A percentile compares a stretch with the other conserved stretches of the same genome.
These are phyloP conservation scores for Peniophora sp. DNA, from an alignment of 1,284 basidiomycete genomes.

Conservation along the genomic window DNA sequence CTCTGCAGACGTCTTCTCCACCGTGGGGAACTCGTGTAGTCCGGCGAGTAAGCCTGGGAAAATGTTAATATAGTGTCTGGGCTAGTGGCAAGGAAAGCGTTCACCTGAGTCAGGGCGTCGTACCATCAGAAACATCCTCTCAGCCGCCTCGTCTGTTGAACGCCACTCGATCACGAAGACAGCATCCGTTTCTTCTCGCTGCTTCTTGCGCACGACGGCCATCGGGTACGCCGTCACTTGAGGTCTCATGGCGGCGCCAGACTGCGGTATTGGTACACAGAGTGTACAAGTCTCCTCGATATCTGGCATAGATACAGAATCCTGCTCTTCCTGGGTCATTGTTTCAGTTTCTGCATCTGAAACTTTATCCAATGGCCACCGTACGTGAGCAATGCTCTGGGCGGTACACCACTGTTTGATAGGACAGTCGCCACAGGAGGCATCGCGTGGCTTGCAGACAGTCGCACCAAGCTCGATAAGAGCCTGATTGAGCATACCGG, in stretches of 20 bases:
- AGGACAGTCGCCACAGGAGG: slow-evolving; percentile 70
- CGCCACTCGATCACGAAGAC: slow-evolving; percentile 85
- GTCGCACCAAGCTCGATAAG: slow-evolving; percentile 86
- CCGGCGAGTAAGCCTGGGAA: slow-evolving; percentile 79
- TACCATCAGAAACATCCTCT: slow-evolving; percentile 66
- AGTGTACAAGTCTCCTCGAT: slow-evolving; percentile 72
- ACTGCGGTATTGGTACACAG: slow-evolving; percentile 59
- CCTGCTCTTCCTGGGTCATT: background rate
- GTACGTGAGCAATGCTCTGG: slow-evolving; percentile 26
- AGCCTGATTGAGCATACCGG: slow-evolving; percentile 86
- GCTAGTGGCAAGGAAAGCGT: slow-evolving; percentile 10
- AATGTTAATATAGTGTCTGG: slow-evolving; percentile 6
- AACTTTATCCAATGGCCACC: background rate
- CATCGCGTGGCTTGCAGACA: slow-evolving; percentile 79
- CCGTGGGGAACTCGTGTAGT: slow-evolving; percentile 76
- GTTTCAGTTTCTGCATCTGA: slow-evolving; percentile 1
- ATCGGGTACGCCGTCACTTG: slow-evolving; percentile 77
- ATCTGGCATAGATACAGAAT: slow-evolving; percentile 29
- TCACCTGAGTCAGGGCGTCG: slow-evolving; percentile 79
- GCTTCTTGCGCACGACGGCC: slow-evolving; percentile 79
- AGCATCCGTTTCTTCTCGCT: slow-evolving; percentile 77
- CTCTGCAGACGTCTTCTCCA: slow-evolving; percentile 30
- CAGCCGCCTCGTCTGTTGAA: slow-evolving; percentile 14
- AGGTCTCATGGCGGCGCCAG: slow-evolving; percentile 8
- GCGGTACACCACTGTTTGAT: slow-evolving; percentile 63